Conservation (phyloP, 2,329 filamentous ascomycete species). For the Colletotrichum tropicicola region DNA sequence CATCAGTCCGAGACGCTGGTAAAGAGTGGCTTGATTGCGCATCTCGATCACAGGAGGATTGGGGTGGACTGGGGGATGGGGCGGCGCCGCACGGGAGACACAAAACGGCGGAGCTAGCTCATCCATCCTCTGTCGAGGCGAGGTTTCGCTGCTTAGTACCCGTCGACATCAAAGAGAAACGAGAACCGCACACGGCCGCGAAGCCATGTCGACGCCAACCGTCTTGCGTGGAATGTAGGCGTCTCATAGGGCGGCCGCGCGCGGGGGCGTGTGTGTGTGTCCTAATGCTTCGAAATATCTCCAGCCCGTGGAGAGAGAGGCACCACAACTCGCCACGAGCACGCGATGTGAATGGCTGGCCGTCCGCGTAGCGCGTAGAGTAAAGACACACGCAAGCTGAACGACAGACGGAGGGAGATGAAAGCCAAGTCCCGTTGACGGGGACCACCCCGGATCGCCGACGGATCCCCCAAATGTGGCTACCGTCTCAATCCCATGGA, state of each 20-base stretch:
- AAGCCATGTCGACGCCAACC: too few species aligned
- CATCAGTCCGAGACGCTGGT: conserved; percentile 30
- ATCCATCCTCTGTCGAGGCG: background rate
- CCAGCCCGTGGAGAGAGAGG: too few species aligned
- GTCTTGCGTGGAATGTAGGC: too few species aligned
- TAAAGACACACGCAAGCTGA: background rate
- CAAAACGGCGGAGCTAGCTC: background rate
- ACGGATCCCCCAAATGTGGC: too few species aligned
- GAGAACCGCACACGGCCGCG: too few species aligned
- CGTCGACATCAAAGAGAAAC: too few species aligned
- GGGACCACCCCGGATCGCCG: conserved; percentile 15
- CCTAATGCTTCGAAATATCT: too few species aligned
- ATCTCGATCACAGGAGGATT: conserved; percentile 23
- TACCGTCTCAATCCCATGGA: conserved; percentile 4
- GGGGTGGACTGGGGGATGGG: background rate
- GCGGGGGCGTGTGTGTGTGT: too few species aligned
- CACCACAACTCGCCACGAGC: too few species aligned
- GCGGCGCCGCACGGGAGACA: background rate
- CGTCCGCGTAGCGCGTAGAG: too few species aligned
- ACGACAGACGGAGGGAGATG: background rate
- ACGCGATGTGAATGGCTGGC: background rate
- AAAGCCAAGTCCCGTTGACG: background rate
- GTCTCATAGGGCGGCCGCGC: too few species aligned
- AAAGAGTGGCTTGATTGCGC: conserved; percentile 16
- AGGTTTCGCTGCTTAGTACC: background rate